These are phyloP conservation scores for Pseudogymnoascus sp. DNA, from an alignment of 2,329 filamentous ascomycete genomes.

Conservation along the genomic window DNA sequence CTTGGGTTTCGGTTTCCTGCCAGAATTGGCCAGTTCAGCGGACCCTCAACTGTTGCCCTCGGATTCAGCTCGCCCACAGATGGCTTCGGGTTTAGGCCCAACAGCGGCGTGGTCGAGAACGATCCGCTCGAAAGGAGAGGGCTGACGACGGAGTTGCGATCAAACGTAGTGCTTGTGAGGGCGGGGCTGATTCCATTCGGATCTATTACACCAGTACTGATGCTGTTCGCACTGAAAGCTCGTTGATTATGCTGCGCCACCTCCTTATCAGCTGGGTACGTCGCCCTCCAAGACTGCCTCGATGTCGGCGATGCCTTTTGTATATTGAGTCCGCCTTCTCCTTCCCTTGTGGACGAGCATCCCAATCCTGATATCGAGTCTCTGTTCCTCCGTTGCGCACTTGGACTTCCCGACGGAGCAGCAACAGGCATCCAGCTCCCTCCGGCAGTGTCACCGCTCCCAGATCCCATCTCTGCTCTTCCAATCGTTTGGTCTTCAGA, in stretches of 20 bases:
- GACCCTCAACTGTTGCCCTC: constrained; percentile 5
- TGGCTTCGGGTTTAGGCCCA: not conserved
- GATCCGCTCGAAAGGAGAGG: not conserved
- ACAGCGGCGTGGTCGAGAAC: not conserved
- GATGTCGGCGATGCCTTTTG: not conserved
- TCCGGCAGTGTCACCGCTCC: not conserved
- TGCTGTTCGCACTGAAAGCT: not conserved
- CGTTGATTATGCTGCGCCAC: not conserved
- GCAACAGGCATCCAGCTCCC: not conserved
- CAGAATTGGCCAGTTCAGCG: constrained; percentile 6
- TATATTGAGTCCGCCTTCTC: not conserved
- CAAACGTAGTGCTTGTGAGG: not conserved
- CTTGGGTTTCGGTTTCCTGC: not conserved
- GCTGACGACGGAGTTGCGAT: not conserved
- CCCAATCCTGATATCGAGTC: not conserved
- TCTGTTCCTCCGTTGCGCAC: not conserved
- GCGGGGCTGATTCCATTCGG: not conserved
- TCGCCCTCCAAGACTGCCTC: not conserved
- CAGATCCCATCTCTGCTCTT: not conserved
- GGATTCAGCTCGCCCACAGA: not conserved
- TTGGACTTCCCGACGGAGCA: not conserved
- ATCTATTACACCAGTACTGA: not conserved
- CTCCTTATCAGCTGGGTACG: not conserved
- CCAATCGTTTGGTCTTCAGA: not conserved
- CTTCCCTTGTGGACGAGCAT: not conserved